Percentiles rank a stretch among this genome's conserved stretches.
phyloP scores from a whole-genome alignment of 129 eudicot species.

The Scalesia atractyloides region DNA sequence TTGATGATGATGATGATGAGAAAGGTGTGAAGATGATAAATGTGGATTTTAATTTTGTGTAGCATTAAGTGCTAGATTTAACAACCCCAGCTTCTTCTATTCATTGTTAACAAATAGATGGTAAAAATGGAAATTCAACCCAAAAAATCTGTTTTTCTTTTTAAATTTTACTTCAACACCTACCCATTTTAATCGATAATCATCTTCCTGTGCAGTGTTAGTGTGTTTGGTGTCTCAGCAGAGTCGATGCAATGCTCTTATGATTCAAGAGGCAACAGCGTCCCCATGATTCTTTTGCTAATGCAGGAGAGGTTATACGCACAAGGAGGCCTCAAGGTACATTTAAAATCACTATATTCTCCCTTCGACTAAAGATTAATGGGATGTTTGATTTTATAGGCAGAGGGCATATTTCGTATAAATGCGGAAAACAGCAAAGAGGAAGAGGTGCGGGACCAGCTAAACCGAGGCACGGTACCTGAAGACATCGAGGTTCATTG shows the following conservation, averaged over 20 bases:
- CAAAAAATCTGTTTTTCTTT: no score
- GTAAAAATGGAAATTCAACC: no score
- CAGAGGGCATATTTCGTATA: constrained; percentile 87
- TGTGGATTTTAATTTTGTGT: constrained; percentile 11
- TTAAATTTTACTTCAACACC: no score
- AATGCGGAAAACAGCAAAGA: constrained; percentile 87
- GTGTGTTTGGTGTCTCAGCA: constrained; percentile 94
- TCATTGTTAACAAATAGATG: neutral
- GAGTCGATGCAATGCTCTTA: constrained; percentile 96
- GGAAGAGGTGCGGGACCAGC: constrained; percentile 71
- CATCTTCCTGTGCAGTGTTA: constrained; percentile 50
- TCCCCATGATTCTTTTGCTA: constrained; percentile 81
- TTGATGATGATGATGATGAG: constrained; percentile 25
- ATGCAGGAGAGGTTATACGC: constrained; percentile 85
- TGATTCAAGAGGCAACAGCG: constrained; percentile 84
- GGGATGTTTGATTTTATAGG: constrained; percentile 32
- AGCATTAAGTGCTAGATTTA: constrained; percentile 31
- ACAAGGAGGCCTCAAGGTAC: constrained; percentile 89
- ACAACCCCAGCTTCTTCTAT: neutral
- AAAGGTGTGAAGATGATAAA: constrained; percentile 30
- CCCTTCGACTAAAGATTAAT: neutral
- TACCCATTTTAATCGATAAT: no score
- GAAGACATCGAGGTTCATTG: constrained; percentile 84
- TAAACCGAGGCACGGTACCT: constrained; percentile 83
- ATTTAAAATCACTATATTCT: no score